A percentile compares a stretch with the other conserved stretches of the same genome.
These are phyloP conservation scores for Pontederia paniculata DNA, from an alignment of 176 grass and related monocot species.

Conservation along the genomic window DNA sequence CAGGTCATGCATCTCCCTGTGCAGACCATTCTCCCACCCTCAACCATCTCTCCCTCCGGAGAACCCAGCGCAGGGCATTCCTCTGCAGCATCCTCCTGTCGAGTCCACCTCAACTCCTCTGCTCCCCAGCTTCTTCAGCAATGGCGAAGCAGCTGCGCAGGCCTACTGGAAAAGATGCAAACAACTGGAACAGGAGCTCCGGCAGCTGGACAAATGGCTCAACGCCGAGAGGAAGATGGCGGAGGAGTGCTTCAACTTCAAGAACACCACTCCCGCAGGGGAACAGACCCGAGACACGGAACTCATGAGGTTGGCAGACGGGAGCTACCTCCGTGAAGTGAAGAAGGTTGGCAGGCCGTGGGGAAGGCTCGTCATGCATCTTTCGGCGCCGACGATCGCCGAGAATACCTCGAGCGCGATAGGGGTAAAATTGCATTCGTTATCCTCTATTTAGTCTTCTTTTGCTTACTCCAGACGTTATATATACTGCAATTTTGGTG, in stretches of 20 bases:
- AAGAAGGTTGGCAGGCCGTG: conserved; percentile 25
- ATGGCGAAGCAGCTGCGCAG: not conserved
- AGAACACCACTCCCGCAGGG: not conserved
- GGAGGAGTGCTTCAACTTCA: not conserved
- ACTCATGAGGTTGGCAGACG: conserved; percentile 27
- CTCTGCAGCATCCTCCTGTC: not conserved
- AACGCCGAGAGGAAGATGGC: not conserved
- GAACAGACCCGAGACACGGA: not conserved
- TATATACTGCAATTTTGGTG: too few relatives aligned
- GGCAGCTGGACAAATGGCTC: conserved; percentile 9
- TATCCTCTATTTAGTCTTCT: too few relatives aligned
- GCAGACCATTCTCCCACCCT: not conserved
- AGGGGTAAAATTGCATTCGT: too few relatives aligned
- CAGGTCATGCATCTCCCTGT: conserved; percentile 26
- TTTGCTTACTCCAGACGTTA: too few relatives aligned
- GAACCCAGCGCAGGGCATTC: not conserved
- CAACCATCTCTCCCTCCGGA: not conserved
- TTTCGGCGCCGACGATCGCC: conserved; percentile 31
- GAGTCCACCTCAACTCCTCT: conserved; percentile 21
- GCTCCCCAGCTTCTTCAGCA: not conserved
- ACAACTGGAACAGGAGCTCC: conserved; percentile 35
- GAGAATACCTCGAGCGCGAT: conserved; percentile 23
- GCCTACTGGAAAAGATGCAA: conserved; percentile 5
- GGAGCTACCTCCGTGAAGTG: conserved; percentile 41
- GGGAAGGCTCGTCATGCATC: conserved; percentile 44